A percentile compares a stretch with the other conserved stretches of the same genome.
These are phyloP conservation scores for Boechera stricta DNA, from an alignment of 345 rosid genomes.

Conservation along the genomic window DNA sequence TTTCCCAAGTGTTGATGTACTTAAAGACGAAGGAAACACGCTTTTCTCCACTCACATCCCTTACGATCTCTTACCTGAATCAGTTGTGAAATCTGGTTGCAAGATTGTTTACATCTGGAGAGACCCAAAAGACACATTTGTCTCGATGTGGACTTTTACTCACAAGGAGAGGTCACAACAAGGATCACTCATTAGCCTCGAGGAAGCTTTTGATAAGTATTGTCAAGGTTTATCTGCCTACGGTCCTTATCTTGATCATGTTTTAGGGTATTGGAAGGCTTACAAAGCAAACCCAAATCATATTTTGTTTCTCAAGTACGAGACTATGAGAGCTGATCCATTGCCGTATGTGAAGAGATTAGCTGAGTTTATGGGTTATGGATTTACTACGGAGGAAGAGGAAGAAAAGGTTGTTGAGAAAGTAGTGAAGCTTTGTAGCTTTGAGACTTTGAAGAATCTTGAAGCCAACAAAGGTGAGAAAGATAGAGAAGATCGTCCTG, in stretches of 20 bases:
- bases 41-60: constrained; percentile 48
- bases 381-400: constrained; percentile 42
- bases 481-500: constrained; percentile 34
- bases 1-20: constrained; percentile 42
- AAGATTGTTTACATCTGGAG: constrained; percentile 49
- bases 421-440: constrained; percentile 46
- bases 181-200: constrained; percentile 27
- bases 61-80: constrained; percentile 39
- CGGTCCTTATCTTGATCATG: constrained; percentile 48
- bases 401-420: constrained; percentile 30
- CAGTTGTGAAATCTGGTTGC: constrained; percentile 15
- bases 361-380: constrained; percentile 47
- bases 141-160: constrained; percentile 45
- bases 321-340: constrained; percentile 41
- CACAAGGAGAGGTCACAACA: constrained; percentile 39
- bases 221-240: constrained; percentile 41
- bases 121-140: constrained; percentile 46
- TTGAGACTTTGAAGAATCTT: constrained; percentile 48
- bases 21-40: constrained; percentile 39
- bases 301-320: constrained; percentile 43
- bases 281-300: constrained; percentile 34
- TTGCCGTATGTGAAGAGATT: constrained; percentile 45
- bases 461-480: constrained; percentile 48
- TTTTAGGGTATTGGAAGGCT: constrained; percentile 46
- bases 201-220: constrained; percentile 43